A percentile compares a stretch with the other conserved stretches of the same genome.
Conservation (phyloP, 345 rosid species). For the Pistacia integerrima region DNA sequence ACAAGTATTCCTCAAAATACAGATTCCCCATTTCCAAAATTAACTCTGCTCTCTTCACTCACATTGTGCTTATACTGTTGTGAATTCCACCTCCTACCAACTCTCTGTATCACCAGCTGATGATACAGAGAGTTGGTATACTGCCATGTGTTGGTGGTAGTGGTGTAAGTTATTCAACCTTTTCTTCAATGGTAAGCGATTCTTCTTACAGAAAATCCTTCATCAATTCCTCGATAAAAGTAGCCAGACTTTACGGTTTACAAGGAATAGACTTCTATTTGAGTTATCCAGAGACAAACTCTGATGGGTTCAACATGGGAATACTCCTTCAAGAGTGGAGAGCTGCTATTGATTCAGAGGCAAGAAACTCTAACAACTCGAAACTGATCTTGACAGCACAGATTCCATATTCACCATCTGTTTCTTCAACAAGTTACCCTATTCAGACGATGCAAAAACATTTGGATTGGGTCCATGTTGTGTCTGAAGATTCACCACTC, state of each 20-base stretch:
- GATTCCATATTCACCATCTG: neutral
- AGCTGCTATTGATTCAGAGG: too few relatives aligned
- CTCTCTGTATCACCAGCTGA: slow-evolving; percentile 17
- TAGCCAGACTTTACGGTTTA: too few relatives aligned
- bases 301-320: too few relatives aligned
- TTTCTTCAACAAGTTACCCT: neutral
- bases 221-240: too few relatives aligned
- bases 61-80: neutral
- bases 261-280: too few relatives aligned
- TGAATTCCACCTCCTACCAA: neutral
- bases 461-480: neutral
- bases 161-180: too few relatives aligned
- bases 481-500: neutral
- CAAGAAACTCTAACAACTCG: slow-evolving; percentile 4
- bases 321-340: neutral
- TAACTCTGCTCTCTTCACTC: neutral
- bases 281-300: too few relatives aligned
- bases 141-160: too few relatives aligned
- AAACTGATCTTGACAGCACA: neutral
- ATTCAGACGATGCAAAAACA: neutral
- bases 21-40: neutral
- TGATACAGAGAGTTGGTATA: neutral
- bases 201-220: too few relatives aligned
- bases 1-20: neutral
- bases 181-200: too few relatives aligned